These are phyloP conservation scores for Eimeria zaria DNA, from an alignment of 169 alveolate species.

Conservation along the genomic window DNA sequence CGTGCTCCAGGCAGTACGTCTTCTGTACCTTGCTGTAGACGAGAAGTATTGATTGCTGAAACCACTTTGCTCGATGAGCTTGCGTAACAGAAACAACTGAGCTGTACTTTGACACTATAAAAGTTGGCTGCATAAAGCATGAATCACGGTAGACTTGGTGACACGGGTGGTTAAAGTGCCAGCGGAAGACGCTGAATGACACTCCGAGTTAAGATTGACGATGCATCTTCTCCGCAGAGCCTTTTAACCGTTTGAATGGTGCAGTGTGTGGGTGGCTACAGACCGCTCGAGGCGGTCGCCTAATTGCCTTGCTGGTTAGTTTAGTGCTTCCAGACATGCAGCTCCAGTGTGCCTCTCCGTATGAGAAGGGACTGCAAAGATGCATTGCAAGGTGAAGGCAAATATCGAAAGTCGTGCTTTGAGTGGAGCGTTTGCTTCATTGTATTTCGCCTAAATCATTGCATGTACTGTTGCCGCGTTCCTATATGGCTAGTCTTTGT, in stretches of 20 bases:
- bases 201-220: not conserved
- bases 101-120: not conserved
- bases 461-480: not conserved
- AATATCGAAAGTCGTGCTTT: not conserved
- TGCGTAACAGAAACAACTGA: not conserved
- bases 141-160: not conserved
- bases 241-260: not conserved
- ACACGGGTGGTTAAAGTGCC: not conserved
- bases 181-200: not conserved
- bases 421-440: not conserved
- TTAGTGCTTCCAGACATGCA: not conserved
- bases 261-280: not conserved
- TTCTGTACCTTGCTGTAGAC: not conserved
- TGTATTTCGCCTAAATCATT: not conserved
- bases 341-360: not conserved
- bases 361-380: not conserved
- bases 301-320: not conserved
- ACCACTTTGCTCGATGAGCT: not conserved
- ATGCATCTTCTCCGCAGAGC: not conserved
- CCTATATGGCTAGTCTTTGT: not conserved
- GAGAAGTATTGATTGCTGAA: not conserved
- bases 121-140: not conserved
- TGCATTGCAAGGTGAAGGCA: not conserved
- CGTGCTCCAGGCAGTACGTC: not conserved
- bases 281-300: not conserved